A percentile compares a stretch with the other conserved stretches of the same genome.
Conservation (phyloP, 2,329 filamentous ascomycete species). For the Daldinia eschscholtzii region DNA sequence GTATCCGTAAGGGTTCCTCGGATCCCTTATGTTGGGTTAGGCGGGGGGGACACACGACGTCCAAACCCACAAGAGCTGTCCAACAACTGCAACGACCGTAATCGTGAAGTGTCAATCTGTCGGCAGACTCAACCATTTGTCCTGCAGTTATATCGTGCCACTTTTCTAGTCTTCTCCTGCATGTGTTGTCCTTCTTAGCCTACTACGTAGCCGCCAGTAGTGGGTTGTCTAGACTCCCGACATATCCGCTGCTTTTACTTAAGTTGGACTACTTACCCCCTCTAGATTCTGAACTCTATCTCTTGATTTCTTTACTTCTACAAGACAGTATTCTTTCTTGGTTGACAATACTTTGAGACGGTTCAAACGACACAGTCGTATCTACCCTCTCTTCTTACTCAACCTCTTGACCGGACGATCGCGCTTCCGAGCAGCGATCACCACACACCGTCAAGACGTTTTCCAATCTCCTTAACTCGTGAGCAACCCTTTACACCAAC, state of each 20-base stretch:
- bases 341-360: conserved; percentile 13
- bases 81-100: conserved; percentile 33
- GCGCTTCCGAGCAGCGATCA: conserved; percentile 72
- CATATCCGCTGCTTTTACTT: conserved; percentile 36
- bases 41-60: conserved; percentile 32
- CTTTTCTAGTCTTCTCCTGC: conserved; percentile 31
- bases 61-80: conserved; percentile 20
- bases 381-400: conserved; percentile 10
- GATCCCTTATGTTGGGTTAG: conserved; percentile 12
- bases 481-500: conserved; percentile 58
- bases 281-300: conserved; percentile 10
- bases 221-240: conserved; percentile 33
- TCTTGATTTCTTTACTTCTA: conserved; percentile 1
- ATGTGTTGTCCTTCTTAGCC: conserved; percentile 33
- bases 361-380: conserved; percentile 21
- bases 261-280: conserved; percentile 18
- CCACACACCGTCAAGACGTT: conserved; percentile 87
- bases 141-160: conserved; percentile 34
- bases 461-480: conserved; percentile 98
- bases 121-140: conserved; percentile 13
- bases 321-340: neutral
- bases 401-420: conserved; percentile 58
- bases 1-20: conserved; percentile 15
- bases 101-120: conserved; percentile 35
- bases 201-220: conserved; percentile 32